phyloP scores from a whole-genome alignment of 495 filamentous ascomycete species.

The Penicillium ochrochloron region DNA sequence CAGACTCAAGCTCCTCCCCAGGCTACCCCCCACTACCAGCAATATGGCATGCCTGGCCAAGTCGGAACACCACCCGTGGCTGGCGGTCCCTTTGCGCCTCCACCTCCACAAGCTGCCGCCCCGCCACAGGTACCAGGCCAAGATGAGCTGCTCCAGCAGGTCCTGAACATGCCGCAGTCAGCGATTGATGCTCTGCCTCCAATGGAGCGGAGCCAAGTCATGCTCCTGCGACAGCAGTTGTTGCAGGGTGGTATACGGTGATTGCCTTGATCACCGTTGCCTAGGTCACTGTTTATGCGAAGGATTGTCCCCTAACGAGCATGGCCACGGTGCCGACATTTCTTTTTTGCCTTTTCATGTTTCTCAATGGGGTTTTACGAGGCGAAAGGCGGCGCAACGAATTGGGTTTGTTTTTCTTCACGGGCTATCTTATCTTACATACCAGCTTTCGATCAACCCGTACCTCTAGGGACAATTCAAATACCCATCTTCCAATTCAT shows the following conservation, averaged over 20 bases:
- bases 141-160: conserved; percentile 72
- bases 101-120: conserved; percentile 47
- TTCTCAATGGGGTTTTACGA: neutral
- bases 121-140: conserved; percentile 55
- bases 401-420: neutral
- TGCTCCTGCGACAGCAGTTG: conserved; percentile 66
- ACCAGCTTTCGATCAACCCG: neutral
- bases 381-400: conserved; percentile 2
- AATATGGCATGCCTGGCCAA: conserved; percentile 44
- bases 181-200: conserved; percentile 77
- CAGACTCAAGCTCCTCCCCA: conserved; percentile 43
- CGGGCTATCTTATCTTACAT: conserved; percentile 7
- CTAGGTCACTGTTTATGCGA: neutral
- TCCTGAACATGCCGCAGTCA: conserved; percentile 74
- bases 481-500: neutral
- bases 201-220: conserved; percentile 73
- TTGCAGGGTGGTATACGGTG: conserved; percentile 52
- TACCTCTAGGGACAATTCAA: neutral
- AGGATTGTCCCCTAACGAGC: neutral
- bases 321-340: neutral
- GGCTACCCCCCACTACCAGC: conserved; percentile 39
- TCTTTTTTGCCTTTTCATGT: neutral
- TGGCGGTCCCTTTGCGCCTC: conserved; percentile 58
- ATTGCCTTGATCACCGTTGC: conserved; percentile 7
- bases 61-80: conserved; percentile 63